Percentiles rank a stretch among this genome's conserved stretches.
These are phyloP conservation scores for Canna indica DNA, from an alignment of 176 grass and related monocot species.

Conservation along the genomic window DNA sequence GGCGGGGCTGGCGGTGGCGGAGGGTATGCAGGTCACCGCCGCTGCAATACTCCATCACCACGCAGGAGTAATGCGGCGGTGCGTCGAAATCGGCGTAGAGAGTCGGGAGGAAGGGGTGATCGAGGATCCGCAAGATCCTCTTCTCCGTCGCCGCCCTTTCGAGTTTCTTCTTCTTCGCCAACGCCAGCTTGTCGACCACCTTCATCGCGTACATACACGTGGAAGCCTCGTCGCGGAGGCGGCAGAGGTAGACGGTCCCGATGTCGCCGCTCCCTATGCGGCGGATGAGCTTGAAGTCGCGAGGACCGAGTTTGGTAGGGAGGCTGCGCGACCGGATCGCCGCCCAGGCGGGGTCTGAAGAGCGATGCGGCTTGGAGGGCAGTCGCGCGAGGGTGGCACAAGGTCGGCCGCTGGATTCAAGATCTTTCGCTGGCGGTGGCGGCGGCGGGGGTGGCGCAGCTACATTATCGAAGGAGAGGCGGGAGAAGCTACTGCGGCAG, in stretches of 20 bases:
- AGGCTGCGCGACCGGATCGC: conserved; percentile 39
- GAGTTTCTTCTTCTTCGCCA: conserved; percentile 83
- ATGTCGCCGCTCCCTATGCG: conserved; percentile 84
- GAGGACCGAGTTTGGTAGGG: conserved; percentile 34
- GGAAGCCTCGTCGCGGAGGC: conserved; percentile 27
- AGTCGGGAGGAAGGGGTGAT: conserved; percentile 88
- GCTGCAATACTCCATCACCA: conserved; percentile 91
- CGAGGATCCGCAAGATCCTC: conserved; percentile 63
- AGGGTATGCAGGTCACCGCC: conserved; percentile 87
- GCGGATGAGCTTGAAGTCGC: conserved; percentile 75
- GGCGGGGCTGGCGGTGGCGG: conserved; percentile 59
- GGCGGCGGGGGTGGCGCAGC: background rate
- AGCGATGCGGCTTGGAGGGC: conserved; percentile 52
- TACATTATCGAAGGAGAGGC: conserved; percentile 48
- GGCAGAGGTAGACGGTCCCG: conserved; percentile 85
- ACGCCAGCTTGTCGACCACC: conserved; percentile 72
- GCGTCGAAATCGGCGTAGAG: conserved; percentile 92
- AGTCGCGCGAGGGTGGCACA: background rate
- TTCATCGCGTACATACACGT: conserved; percentile 77
- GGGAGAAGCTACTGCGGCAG: conserved; percentile 41
- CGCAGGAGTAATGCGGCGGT: conserved; percentile 55
- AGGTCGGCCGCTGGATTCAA: conserved; percentile 1
- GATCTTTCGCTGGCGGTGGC: background rate
- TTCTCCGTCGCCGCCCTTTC: conserved; percentile 75
- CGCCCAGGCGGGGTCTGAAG: conserved; percentile 51